Evolutionary conservation across 2,329 filamentous ascomycete genomes (phyloP), one percentile per base, ranked within the genome.

Genomic region (Clonostachys byssicola): DNA sequence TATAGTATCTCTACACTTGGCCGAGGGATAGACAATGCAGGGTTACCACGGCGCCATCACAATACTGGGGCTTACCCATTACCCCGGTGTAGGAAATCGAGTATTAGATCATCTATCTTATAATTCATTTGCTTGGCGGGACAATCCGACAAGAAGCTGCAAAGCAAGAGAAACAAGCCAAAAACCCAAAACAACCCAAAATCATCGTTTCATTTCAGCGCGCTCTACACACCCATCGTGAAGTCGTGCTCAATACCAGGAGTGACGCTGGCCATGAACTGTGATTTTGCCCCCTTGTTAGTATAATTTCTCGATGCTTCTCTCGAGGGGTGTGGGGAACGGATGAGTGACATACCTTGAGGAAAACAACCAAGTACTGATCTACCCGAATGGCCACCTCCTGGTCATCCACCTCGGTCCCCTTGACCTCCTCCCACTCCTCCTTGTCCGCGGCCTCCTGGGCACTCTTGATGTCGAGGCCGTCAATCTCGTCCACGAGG

Each of bases 191-290:
- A 14, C 34, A 5, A 5, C 7, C 20, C 2, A 12, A 30, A 30
- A 30, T 10, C 23, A 30, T 30, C 23, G 9, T 10, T 9, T 30
- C 9, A 30, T 30, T 30, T 30, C 23, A 30, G 12, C 40, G 40
- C 16, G 23, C 75, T 39, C 12, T 75, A 96, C 38, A 96, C 85
- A 6, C 90, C 89, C 91, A 96, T 96, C 1, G 92, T 97, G 66
- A 95, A 96, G 65, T 97, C 92, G 66, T 96, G 90, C 70, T 97
- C 92, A 66, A 99, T 97, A 43, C 92, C 92, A 6, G 94, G 94
- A 14, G 92, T 97, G 41, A 99, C 94, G 58, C 86, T 94, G 34
- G 86, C 85, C 74, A 89, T 89, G 66, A 89, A 89, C 78, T 80
- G 47, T 30, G 23, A 30, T 30, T 30, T 30, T 30, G 23, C 9